Conservation (phyloP, 176 grass and related monocot genomes). For the Musa schizocarpa region DNA sequence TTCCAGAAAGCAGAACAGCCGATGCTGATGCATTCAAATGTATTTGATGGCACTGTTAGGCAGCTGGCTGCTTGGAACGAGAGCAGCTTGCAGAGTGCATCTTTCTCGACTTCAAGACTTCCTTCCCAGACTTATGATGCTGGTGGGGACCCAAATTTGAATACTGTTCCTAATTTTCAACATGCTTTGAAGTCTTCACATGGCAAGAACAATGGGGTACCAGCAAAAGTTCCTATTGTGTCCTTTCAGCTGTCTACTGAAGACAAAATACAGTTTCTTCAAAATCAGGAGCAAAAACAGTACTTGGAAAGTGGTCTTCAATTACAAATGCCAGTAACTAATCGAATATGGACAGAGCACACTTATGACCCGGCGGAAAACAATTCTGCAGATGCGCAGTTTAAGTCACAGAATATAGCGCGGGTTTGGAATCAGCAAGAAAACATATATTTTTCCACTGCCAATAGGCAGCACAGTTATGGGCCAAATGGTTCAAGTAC, state of each 20-base stretch:
- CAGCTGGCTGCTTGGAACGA: conserved; percentile 34
- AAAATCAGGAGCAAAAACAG: conserved; percentile 48
- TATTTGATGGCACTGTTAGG: conserved; percentile 26
- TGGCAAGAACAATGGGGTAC: conserved; percentile 33
- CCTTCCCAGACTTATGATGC: conserved; percentile 25
- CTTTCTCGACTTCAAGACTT: conserved; percentile 16
- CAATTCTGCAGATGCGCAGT: conserved; percentile 30
- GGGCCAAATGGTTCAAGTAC: conserved; percentile 68
- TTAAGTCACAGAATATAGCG: conserved; percentile 29
- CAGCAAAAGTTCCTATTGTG: conserved; percentile 27
- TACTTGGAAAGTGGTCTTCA: conserved; percentile 42
- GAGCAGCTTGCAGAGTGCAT: conserved; percentile 28
- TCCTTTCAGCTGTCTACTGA: conserved; percentile 35
- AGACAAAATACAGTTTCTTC: conserved; percentile 43
- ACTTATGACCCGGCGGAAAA: conserved; percentile 44
- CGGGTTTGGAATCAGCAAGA: conserved; percentile 70
- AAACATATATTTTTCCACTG: conserved; percentile 35
- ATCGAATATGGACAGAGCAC: conserved; percentile 44
- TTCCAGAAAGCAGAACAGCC: conserved; percentile 56
- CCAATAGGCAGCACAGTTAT: conserved; percentile 42
- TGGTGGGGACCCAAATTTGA: conserved; percentile 39
- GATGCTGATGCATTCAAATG: conserved; percentile 24
- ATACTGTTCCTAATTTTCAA: conserved; percentile 50
- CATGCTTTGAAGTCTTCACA: conserved; percentile 33
- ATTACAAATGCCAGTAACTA: conserved; percentile 39